phyloP scores from a whole-genome alignment of 140 eudicot genomes.

The Anethum foeniculum region DNA sequence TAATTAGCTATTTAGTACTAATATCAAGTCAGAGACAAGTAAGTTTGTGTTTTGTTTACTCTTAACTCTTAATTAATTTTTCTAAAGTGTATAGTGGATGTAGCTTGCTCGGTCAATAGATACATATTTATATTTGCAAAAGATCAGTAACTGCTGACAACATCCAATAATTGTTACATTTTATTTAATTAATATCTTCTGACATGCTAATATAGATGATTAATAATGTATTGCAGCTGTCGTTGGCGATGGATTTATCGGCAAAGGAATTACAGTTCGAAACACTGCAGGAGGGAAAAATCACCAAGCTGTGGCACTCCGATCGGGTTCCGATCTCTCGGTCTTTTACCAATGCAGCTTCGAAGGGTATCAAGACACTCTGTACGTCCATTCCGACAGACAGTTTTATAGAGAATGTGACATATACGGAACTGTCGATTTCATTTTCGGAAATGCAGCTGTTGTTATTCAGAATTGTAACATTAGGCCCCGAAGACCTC shows the following conservation, averaged over 20 bases:
- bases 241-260: conserved; percentile 59
- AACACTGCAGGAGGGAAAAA: conserved; percentile 69
- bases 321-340: conserved; percentile 66
- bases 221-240: conserved; percentile 32
- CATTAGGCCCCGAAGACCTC: conserved; percentile 51
- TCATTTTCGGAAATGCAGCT: conserved; percentile 72
- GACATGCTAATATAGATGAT: no score
- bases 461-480: conserved; percentile 66
- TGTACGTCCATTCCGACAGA: conserved; percentile 52
- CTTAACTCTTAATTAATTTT: no score
- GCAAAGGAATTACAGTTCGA: conserved; percentile 56
- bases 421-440: conserved; percentile 68
- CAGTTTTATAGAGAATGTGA: conserved; percentile 69
- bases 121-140: neutral
- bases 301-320: conserved; percentile 76
- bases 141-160: neutral
- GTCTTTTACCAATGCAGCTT: conserved; percentile 70
- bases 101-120: neutral
- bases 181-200: no score
- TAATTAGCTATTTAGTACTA: neutral
- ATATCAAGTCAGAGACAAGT: neutral
- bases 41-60: neutral
- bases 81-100: neutral
- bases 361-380: conserved; percentile 84
- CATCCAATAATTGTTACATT: neutral